These are phyloP conservation scores for Rhazya stricta DNA, from an alignment of 257 asterid genomes.

Conservation along the genomic window DNA sequence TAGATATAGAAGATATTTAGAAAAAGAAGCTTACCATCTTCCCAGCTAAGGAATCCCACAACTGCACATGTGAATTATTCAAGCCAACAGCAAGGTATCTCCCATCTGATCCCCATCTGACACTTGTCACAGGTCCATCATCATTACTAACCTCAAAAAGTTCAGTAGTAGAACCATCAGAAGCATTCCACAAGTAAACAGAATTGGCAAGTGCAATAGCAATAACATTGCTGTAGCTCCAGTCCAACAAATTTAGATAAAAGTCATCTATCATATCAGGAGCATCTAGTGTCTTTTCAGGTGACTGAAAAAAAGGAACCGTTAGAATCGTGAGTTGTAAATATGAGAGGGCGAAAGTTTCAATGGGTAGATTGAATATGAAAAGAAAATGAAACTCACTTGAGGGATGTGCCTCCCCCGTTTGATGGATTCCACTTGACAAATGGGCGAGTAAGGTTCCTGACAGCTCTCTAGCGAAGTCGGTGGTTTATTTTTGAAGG, in stretches of 20 bases:
- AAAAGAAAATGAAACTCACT: conserved; percentile 18
- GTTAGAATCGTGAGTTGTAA: background rate
- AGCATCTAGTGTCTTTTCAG: conserved; percentile 40
- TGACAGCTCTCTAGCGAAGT: conserved; percentile 7
- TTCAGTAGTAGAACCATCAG: conserved; percentile 27
- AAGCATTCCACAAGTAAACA: conserved; percentile 40
- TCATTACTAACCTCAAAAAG: conserved; percentile 27
- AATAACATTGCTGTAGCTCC: conserved; percentile 35
- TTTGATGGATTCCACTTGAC: conserved; percentile 11
- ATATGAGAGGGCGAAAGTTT: background rate
- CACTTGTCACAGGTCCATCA: conserved; percentile 38
- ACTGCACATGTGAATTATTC: conserved; percentile 35
- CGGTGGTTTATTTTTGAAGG: conserved; percentile 42
- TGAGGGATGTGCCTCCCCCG: conserved; percentile 24
- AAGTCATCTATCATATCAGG: conserved; percentile 39
- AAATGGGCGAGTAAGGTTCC: conserved; percentile 13
- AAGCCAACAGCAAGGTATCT: conserved; percentile 41
- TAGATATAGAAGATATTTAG: background rate
- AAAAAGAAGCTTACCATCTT: background rate
- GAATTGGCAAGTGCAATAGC: conserved; percentile 39
- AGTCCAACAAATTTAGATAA: conserved; percentile 44
- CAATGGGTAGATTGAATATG: background rate
- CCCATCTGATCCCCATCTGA: conserved; percentile 45
- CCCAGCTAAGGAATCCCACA: conserved; percentile 27
- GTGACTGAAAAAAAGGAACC: conserved; percentile 17